Evolutionary conservation across 768 basidiomycete species (phyloP).

Genomic region (Pilatotrama ljubarskyi): DNA sequence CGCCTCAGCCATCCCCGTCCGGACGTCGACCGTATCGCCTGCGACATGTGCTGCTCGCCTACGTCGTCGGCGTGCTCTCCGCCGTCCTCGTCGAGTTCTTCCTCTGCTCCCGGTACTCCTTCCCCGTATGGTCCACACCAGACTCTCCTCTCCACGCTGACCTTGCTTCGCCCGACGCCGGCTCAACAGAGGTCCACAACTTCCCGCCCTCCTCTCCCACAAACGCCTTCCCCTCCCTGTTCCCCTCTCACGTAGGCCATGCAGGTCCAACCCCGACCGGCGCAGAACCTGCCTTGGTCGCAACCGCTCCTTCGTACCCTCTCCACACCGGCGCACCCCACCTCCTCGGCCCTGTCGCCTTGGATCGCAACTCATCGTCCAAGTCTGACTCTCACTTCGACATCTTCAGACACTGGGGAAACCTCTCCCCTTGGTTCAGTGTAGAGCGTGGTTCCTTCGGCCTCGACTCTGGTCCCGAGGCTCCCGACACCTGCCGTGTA

Average conservation of each 20-base stretch:
- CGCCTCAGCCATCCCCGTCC: conserved; percentile 10
- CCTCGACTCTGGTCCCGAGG: conserved; percentile 65
- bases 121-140: conserved; percentile 14
- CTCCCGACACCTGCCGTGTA: conserved; percentile 67
- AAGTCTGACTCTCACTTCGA: conserved; percentile 46
- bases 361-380: conserved; percentile 27
- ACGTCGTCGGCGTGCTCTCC: conserved; percentile 48
- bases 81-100: conserved; percentile 53
- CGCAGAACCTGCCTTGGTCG: conserved; percentile 70
- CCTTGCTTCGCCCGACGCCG: conserved; percentile 66
- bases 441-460: conserved; percentile 67
- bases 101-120: conserved; percentile 44
- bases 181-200: conserved; percentile 66
- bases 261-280: conserved; percentile 79
- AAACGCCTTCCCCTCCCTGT: conserved; percentile 68
- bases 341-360: conserved; percentile 48
- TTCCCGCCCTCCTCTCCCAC: conserved; percentile 77
- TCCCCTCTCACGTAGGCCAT: conserved; percentile 78
- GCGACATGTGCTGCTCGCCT: conserved; percentile 19
- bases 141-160: conserved; percentile 29
- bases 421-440: conserved; percentile 85
- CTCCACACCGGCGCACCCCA: conserved; percentile 68
- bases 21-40: conserved; percentile 7
- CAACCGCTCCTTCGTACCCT: conserved; percentile 78
- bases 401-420: conserved; percentile 80